phyloP scores from a whole-genome alignment of 768 basidiomycete genomes.

The Leccinum longicurvipes region DNA sequence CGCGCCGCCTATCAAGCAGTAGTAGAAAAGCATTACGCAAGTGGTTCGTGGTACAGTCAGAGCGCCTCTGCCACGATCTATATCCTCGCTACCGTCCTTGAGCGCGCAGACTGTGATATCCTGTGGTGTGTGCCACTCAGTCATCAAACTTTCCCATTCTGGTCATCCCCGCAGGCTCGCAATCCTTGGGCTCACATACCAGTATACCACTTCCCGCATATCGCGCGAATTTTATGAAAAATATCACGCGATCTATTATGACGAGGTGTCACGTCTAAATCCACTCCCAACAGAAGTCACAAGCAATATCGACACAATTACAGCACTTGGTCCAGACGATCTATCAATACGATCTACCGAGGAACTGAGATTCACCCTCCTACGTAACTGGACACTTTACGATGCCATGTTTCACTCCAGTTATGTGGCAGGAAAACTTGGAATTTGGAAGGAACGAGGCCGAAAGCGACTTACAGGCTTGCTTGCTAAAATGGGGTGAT shows the following conservation, averaged over 20 bases:
- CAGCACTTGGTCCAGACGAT: slow-evolving; percentile 77
- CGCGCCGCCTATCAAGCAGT: slow-evolving; percentile 58
- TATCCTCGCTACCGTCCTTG: slow-evolving; percentile 84
- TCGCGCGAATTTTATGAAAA: slow-evolving; percentile 82
- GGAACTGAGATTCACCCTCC: slow-evolving; percentile 91
- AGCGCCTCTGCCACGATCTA: slow-evolving; percentile 89
- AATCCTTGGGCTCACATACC: slow-evolving; percentile 89
- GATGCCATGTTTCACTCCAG: slow-evolving; percentile 98
- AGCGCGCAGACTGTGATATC: slow-evolving; percentile 89
- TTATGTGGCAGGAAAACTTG: slow-evolving; percentile 92
- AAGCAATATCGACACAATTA: slow-evolving; percentile 40
- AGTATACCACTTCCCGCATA: slow-evolving; percentile 86
- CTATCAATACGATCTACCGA: slow-evolving; percentile 76
- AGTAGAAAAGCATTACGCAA: slow-evolving; percentile 78
- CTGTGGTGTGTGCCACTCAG: slow-evolving; percentile 61
- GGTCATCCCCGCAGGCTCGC: slow-evolving; percentile 61
- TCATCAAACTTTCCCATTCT: background rate
- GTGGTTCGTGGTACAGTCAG: slow-evolving; percentile 86
- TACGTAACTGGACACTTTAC: slow-evolving; percentile 97
- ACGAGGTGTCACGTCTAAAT: slow-evolving; percentile 93
- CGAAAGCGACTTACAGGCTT: slow-evolving; percentile 85
- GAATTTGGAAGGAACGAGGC: slow-evolving; percentile 95
- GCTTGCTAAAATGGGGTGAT: slow-evolving; percentile 97
- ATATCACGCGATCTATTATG: slow-evolving; percentile 75
- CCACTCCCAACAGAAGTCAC: slow-evolving; percentile 44